Evolutionary conservation across 495 filamentous ascomycete genomes (phyloP), one percentile per base, ranked within the genome.

Genomic region (Talaromyces stipitatus): DNA sequence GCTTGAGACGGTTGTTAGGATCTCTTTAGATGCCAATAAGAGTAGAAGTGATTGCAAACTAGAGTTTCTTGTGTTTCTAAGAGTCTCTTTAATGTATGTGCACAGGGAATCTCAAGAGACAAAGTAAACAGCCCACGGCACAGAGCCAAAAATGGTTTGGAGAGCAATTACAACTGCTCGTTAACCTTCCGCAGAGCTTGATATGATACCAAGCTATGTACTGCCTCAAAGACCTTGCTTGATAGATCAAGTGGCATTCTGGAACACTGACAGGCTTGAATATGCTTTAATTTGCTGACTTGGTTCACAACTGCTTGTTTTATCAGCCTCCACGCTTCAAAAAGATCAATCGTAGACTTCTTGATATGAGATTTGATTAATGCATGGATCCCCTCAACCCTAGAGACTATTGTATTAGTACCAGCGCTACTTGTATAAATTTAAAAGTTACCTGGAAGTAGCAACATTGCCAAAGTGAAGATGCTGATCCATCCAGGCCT

Each of bases 381-480:
- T 26, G n/a, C 47, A 24, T 51, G 47, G 22, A 14, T 14, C 22
- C 47, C 47, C 22, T 51, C 22, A 26, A 22, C 22, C 28, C n/a
- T 14, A 51, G 3, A 29, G 28, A 29, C 4, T 29, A 29, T 29
- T 9, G 28, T 9, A 29, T 29, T 29, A 29, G 28, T 29, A 9
- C 28, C 28, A 29, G 28, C 28, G 9, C 28, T 29, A 29, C 28
- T 29, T 4, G 28, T 29, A 9, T 29, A 29, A 29, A 29, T 9
- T 29, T 4, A 29, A 29, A 29, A 29, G n/a, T 29, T 29, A 29
- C 28, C 28, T 29, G 28, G 47, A 51, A 6, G 22, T 51, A 14
- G 47, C 47, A 51, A 22, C 28, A 24, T 51, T 51, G 47, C 47
- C 47, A 51, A 51, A 51, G 47, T 51, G 47, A 22, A 24, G 22